Evolutionary conservation across 2,329 filamentous ascomycete genomes (phyloP), one percentile per base, ranked within the genome.

Genomic region (Trichoderma atroviride): DNA sequence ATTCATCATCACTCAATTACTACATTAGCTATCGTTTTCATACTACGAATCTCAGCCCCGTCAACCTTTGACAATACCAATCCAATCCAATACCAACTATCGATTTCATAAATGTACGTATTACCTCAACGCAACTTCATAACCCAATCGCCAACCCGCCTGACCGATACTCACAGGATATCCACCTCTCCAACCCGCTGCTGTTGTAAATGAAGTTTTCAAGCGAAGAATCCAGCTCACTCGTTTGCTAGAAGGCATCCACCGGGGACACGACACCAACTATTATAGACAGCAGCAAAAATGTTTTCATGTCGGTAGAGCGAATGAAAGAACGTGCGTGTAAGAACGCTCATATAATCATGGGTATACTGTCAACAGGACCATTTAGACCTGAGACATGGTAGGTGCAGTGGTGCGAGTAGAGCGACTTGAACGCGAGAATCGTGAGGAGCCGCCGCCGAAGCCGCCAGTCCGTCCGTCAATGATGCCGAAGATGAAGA

Each of bases 401-500:
- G 78, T 83, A 65, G 87, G 86, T 29, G 79, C 53, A 56, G 63
- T 50, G n/a, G 63, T 58, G 31, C 79, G 80, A 35, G 78, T 79
- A 53, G 79, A 78, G 13, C 61, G 61, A 16, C 43, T 52, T 3
- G 43, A 24, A 0, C 60, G 62, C 5, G 57, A 59, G 16, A 35
- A 59, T 31, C 79, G 80, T 43, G 78, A 79, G 43, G 79, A 78
- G 71, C 19, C 84, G 9, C 40, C 81, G 64, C 81, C 80, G 14
- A 43, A 62, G 53, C 77, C 62, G 69, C 80, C 78, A 66, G 83
- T 80, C 52, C 88, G 84, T 74, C 85, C 83, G 69, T 85, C 84
- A 70, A 82, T 80, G 74, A 88, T 78, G 68, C 85, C 81, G 72
- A 92, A 84, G 76, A 87, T 82, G 56, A 89, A 77, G 52, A 85